Conservation (phyloP, 495 filamentous ascomycete genomes). For the Lasiosphaeris hirsuta region DNA sequence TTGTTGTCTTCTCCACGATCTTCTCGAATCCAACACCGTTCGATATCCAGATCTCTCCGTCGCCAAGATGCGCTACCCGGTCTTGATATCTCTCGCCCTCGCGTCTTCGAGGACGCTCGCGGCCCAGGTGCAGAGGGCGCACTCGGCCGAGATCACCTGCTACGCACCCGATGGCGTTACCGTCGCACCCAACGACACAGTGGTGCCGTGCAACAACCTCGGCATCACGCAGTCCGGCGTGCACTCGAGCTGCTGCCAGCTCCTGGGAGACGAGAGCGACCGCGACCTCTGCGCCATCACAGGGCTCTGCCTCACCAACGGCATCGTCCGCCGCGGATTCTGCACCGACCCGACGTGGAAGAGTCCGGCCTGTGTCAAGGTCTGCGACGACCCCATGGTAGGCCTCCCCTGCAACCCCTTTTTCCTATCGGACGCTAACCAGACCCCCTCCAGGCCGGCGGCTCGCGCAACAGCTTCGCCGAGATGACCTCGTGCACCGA, state of each 20-base stretch:
- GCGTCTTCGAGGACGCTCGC: neutral
- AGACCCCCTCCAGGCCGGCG: slow-evolving; percentile 8
- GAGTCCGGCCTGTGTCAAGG: slow-evolving; percentile 21
- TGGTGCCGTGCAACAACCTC: slow-evolving; percentile 29
- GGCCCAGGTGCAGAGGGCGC: neutral
- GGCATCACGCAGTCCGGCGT: slow-evolving; percentile 26
- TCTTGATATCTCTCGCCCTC: too few species aligned
- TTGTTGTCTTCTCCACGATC: too few species aligned
- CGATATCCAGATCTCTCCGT: too few species aligned
- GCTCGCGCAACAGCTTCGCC: slow-evolving; percentile 10
- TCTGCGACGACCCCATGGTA: slow-evolving; percentile 24
- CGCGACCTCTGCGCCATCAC: slow-evolving; percentile 21
- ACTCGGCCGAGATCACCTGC: neutral
- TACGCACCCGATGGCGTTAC: slow-evolving; percentile 25
- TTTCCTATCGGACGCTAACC: neutral
- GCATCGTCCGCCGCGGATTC: slow-evolving; percentile 20
- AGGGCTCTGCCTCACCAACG: slow-evolving; percentile 23
- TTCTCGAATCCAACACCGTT: too few species aligned
- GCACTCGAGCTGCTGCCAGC: slow-evolving; percentile 26
- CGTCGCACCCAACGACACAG: slow-evolving; percentile 19
- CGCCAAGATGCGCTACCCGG: too few species aligned
- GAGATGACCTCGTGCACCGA: slow-evolving; percentile 27
- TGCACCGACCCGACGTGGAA: slow-evolving; percentile 30
- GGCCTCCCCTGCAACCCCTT: neutral
- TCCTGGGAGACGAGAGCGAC: slow-evolving; percentile 14